Evolutionary conservation across 2,329 filamentous ascomycete genomes (phyloP), one percentile per base, ranked within the genome.

Genomic region (Aspergillus sp.): DNA sequence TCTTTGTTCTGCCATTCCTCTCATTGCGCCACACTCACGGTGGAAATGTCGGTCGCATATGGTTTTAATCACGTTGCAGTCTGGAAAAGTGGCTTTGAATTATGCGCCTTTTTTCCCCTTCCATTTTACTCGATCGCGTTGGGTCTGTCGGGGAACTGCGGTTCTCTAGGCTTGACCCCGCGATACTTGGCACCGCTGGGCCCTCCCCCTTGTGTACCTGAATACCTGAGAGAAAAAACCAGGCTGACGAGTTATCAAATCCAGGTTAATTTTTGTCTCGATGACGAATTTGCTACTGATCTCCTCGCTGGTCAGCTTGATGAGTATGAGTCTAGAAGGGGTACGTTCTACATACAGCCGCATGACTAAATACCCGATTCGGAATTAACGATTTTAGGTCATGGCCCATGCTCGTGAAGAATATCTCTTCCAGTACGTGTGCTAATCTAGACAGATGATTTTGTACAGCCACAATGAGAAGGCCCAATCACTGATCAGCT

Each of bases 251-350:
- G 32, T 19, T 19, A 13, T 31, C 19, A 19, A 19, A 19, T 27
- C 26, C 51, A 72, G 68, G 77, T 66, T 83, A 42, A 67, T 81
- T 43, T 83, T 82, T 49, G 73, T 82, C 34, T 75, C 73, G 44
- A 66, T 83, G 64, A 82, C 78, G 40, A 82, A 82, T 51, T 76
- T 82, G 39, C 65, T 82, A 12, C 67, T 82, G 44, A 74, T 82
- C 46, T 81, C 78, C 29, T 79, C 76, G 28, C 62, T 81, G 50
- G 78, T 81, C 48, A 78, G 74, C 47, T 65, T 81, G 46, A 69
- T 82, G 56, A 78, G 75, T 34, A 79, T 81, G 64, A 79, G 74
- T 46, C 61, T 82, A 44, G 55, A 78, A 75, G 71, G 77, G 73
- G 68, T 62, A 69, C 56, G 54, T 38, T 10, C 19, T 19, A 19